phyloP scores from a whole-genome alignment of 768 basidiomycete genomes.

The Termitomyces sp. region DNA sequence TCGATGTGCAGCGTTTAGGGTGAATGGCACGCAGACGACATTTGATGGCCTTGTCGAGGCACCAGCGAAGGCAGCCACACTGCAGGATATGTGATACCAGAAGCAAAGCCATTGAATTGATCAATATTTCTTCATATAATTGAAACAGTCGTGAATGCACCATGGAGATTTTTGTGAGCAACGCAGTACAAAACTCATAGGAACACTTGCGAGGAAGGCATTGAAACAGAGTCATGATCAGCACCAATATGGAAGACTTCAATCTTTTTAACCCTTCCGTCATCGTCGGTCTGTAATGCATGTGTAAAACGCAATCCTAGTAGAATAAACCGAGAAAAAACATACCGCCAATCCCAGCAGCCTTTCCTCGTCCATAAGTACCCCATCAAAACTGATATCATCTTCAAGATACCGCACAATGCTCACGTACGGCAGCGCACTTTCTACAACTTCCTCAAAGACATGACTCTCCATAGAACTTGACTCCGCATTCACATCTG shows the following conservation, averaged over 20 bases:
- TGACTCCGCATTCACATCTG: not conserved
- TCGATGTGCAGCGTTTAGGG: no score
- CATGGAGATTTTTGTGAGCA: not conserved
- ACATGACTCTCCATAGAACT: conserved; percentile 1
- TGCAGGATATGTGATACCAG: no score
- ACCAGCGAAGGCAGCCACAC: no score
- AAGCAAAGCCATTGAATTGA: no score
- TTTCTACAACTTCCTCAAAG: conserved; percentile 21
- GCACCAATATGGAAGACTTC: conserved; percentile 7
- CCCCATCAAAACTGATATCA: conserved; percentile 20
- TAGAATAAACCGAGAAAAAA: not conserved
- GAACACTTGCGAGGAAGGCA: not conserved
- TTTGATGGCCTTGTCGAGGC: no score
- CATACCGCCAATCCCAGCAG: conserved; percentile 29
- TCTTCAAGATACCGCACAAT: conserved; percentile 2
- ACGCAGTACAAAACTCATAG: not conserved
- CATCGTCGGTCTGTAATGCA: conserved; percentile 4
- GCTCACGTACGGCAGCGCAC: conserved; percentile 22
- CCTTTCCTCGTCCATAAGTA: conserved; percentile 37
- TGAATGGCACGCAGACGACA: no score
- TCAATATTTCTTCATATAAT: no score
- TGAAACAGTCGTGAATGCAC: not conserved
- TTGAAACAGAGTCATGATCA: not conserved
- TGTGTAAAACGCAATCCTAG: not conserved
- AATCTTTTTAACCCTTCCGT: conserved; percentile 1